Conservation (phyloP, 2,329 filamentous ascomycete species). For the Anisogramma anomala region DNA sequence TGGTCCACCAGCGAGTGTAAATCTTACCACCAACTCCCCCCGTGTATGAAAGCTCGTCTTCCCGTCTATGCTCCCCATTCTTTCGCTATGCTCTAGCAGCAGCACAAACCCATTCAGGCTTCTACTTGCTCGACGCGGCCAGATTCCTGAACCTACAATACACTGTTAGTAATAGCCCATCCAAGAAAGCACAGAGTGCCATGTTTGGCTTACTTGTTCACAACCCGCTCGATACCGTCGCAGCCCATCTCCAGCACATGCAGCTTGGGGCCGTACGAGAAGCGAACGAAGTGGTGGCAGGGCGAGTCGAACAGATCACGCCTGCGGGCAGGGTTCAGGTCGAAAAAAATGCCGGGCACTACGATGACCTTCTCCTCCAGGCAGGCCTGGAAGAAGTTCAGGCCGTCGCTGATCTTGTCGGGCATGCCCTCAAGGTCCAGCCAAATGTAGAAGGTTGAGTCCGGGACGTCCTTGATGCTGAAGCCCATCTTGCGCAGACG, state of each 20-base stretch:
- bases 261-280: slow-evolving; percentile 77
- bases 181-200: too few relatives aligned
- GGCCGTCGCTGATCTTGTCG: slow-evolving; percentile 73
- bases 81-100: too few relatives aligned
- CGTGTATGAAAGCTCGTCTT: too few relatives aligned
- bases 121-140: too few relatives aligned
- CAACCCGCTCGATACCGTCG: slow-evolving; percentile 73
- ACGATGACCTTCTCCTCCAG: slow-evolving; percentile 91
- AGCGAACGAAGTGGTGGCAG: slow-evolving; percentile 81
- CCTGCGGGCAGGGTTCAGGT: slow-evolving; percentile 80
- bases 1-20: too few relatives aligned
- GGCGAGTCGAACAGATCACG: slow-evolving; percentile 89
- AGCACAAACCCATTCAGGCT: too few relatives aligned
- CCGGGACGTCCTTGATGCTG: slow-evolving; percentile 68
- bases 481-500: slow-evolving; percentile 81
- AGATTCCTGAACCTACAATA: too few relatives aligned
- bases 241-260: slow-evolving; percentile 66
- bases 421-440: slow-evolving; percentile 57
- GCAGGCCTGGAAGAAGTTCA: slow-evolving; percentile 95
- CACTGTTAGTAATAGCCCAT: too few relatives aligned
- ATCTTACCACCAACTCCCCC: too few relatives aligned
- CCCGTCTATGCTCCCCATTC: too few relatives aligned
- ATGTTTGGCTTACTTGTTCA: slow-evolving; percentile 58
- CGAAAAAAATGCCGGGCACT: slow-evolving; percentile 95
- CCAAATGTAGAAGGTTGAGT: slow-evolving; percentile 91